phyloP scores from a whole-genome alignment of 108 stramenopile species.

The Tribonema minus region DNA sequence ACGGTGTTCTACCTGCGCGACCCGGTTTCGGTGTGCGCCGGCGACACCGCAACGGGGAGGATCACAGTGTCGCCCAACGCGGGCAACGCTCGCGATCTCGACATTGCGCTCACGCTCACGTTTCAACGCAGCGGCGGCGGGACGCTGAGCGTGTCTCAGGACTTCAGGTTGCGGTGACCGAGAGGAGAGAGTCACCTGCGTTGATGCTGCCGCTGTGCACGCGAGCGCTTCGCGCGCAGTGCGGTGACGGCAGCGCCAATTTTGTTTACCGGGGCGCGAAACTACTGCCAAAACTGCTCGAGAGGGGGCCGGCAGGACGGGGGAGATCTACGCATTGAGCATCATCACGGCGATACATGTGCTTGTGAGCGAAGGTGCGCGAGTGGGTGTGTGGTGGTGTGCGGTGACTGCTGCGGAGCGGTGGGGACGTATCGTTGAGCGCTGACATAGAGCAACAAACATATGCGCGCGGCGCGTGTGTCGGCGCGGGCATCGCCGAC shows the following conservation, averaged over 20 bases:
- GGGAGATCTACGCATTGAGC: too few relatives aligned
- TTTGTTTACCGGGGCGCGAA: not conserved
- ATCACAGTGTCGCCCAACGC: conserved; percentile 51
- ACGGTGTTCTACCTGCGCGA: conserved; percentile 48
- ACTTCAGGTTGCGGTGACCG: not conserved
- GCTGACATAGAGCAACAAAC: too few relatives aligned
- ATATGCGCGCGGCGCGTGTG: too few relatives aligned
- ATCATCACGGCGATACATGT: too few relatives aligned
- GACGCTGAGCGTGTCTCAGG: not conserved
- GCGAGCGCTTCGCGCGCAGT: not conserved
- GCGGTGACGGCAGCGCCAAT: not conserved
- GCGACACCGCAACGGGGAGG: conserved; percentile 48
- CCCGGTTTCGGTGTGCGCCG: conserved; percentile 46
- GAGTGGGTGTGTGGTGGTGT: too few relatives aligned
- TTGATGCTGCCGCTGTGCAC: not conserved
- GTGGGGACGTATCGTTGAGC: too few relatives aligned
- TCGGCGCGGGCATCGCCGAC: too few relatives aligned
- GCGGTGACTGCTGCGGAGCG: too few relatives aligned
- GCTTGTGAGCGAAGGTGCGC: too few relatives aligned
- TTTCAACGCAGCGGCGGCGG: not conserved
- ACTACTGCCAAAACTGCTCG: not conserved
- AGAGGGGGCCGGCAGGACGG: too few relatives aligned
- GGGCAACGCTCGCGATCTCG: conserved; percentile 59
- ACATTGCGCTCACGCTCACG: conserved; percentile 32
- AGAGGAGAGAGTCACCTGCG: too few relatives aligned